Percentiles rank a stretch among this genome's conserved stretches.
These are phyloP conservation scores for Phytopythium delawarense DNA, from an alignment of 352 stramenopile genomes.

Conservation along the genomic window DNA sequence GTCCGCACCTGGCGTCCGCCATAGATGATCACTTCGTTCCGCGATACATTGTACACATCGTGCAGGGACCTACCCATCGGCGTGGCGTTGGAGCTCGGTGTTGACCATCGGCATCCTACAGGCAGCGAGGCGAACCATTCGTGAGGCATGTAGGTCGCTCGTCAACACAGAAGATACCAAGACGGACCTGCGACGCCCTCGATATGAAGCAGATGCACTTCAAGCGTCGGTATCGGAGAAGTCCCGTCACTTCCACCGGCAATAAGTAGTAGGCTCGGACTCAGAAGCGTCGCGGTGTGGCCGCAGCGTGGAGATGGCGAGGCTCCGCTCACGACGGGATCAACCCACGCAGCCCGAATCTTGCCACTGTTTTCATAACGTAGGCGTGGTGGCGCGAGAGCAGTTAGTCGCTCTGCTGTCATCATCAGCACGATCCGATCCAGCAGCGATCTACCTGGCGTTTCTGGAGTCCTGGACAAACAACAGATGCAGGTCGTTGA, in stretches of 20 bases:
- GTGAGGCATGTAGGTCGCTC: neutral
- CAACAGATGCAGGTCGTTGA: slow-evolving; percentile 56
- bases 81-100: slow-evolving; percentile 15
- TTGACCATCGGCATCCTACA: slow-evolving; percentile 56
- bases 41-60: slow-evolving; percentile 39
- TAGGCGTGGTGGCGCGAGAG: neutral
- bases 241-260: slow-evolving; percentile 64
- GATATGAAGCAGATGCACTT: slow-evolving; percentile 43
- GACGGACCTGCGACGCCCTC: slow-evolving; percentile 25
- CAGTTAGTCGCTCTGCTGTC: neutral
- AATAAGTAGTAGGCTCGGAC: slow-evolving; percentile 36
- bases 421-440: neutral
- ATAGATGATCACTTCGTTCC: slow-evolving; percentile 50
- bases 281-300: slow-evolving; percentile 43
- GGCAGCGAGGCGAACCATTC: slow-evolving; percentile 3
- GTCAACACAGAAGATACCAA: neutral
- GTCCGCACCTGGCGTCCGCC: slow-evolving; percentile 56
- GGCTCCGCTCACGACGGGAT: slow-evolving; percentile 21
- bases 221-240: slow-evolving; percentile 34
- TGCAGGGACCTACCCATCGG: slow-evolving; percentile 53
- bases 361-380: slow-evolving; percentile 12
- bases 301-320: slow-evolving; percentile 41
- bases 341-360: slow-evolving; percentile 33
- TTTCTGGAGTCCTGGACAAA: slow-evolving; percentile 24
- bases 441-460: neutral